phyloP scores from a whole-genome alignment of 148 eudicot genomes.

The Spergularia marina region DNA sequence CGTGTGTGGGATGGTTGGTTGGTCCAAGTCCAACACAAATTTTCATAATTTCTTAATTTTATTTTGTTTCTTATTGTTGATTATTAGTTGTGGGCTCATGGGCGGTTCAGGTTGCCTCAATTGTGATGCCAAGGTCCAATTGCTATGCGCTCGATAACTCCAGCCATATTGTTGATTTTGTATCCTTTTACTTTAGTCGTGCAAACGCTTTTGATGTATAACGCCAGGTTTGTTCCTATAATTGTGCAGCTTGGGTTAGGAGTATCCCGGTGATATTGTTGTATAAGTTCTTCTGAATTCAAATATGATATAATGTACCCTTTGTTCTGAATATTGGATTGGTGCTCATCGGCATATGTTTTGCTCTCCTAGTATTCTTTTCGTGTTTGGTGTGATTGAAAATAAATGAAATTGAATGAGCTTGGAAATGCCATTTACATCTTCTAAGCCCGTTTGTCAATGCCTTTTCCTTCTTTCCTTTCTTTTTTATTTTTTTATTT shows the following conservation, averaged over 20 bases:
- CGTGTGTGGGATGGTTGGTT: no score
- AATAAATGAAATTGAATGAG: no score
- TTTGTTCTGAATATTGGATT: not conserved
- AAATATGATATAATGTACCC: not conserved
- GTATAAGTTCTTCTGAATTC: not conserved
- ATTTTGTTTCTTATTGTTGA: not conserved
- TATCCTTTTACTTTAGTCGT: conserved; percentile 48
- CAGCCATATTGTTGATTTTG: conserved; percentile 82
- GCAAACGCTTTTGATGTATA: not conserved
- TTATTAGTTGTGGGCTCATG: conserved; percentile 44
- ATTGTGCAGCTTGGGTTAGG: not conserved
- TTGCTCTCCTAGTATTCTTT: not conserved
- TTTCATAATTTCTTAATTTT: no score
- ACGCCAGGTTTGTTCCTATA: not conserved
- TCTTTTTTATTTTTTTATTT: no score
- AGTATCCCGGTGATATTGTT: no score
- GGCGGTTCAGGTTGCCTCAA: conserved; percentile 48
- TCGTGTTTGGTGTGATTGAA: not conserved
- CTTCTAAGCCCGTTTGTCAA: no score
- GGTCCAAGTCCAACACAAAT: no score
- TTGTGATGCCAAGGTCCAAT: conserved; percentile 61
- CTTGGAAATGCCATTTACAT: no score
- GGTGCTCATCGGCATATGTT: not conserved
- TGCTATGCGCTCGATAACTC: conserved; percentile 87
- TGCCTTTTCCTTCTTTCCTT: no score